Conservation (phyloP, 441 rosid species). For the Populus hybrid region DNA sequence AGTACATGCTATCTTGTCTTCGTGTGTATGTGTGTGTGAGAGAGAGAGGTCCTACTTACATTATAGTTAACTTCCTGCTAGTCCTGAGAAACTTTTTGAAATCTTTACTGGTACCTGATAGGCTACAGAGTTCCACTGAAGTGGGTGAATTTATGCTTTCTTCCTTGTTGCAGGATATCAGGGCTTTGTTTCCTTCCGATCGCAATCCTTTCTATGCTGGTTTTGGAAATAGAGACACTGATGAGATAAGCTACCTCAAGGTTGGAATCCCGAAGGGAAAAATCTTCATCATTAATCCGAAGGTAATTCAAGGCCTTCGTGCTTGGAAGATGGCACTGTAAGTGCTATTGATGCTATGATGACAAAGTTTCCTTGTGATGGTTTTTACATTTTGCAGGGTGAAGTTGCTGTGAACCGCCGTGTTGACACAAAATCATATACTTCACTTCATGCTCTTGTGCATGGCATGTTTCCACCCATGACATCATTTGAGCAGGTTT, state of each 20-base stretch:
- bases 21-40: background rate
- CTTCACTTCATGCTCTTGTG: slow-evolving; percentile 79
- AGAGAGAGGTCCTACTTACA: background rate
- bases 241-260: slow-evolving; percentile 93
- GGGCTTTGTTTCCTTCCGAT: slow-evolving; percentile 80
- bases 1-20: background rate
- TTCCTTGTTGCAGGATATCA: slow-evolving; percentile 62
- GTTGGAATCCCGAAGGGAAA: slow-evolving; percentile 97
- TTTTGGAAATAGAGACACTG: slow-evolving; percentile 98
- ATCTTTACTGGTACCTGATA: background rate
- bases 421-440: slow-evolving; percentile 79
- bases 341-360: background rate
- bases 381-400: slow-evolving; percentile 53
- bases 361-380: slow-evolving; percentile 19
- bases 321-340: background rate
- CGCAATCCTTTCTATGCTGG: slow-evolving; percentile 97
- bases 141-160: background rate
- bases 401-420: slow-evolving; percentile 82
- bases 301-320: slow-evolving; percentile 46
- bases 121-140: background rate
- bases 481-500: slow-evolving; percentile 67
- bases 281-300: slow-evolving; percentile 91
- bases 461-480: slow-evolving; percentile 80
- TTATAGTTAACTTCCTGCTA: background rate
- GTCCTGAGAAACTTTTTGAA: background rate